Evolutionary conservation across 1,139 yeast species (phyloP).

Genomic region (Suhomyces chickasaworum): DNA sequence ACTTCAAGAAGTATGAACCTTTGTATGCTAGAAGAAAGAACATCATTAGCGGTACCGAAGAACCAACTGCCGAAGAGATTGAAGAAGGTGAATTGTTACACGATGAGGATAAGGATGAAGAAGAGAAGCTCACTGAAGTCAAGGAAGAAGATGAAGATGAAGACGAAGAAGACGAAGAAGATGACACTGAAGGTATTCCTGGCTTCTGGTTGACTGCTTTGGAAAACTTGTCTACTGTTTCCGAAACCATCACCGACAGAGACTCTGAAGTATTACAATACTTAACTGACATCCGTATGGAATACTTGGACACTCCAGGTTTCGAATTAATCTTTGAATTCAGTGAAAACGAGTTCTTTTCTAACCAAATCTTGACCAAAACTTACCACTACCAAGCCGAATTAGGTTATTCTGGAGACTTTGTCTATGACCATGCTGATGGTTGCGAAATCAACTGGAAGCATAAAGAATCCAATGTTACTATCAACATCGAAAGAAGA

Average conservation of each 20-base stretch:
- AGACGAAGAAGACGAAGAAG: slow-evolving; percentile 38
- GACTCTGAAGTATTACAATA: slow-evolving; percentile 81
- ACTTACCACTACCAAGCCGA: slow-evolving; percentile 94
- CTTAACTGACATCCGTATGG: slow-evolving; percentile 73
- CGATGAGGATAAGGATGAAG: slow-evolving; percentile 50
- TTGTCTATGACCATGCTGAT: slow-evolving; percentile 94
- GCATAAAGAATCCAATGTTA: slow-evolving; percentile 77
- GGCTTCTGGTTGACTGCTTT: slow-evolving; percentile 96
- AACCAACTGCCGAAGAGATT: slow-evolving; percentile 79
- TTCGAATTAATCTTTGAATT: slow-evolving; percentile 86
- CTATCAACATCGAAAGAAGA: slow-evolving; percentile 87
- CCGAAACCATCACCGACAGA: slow-evolving; percentile 86
- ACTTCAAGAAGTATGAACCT: slow-evolving; percentile 72
- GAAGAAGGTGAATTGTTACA: slow-evolving; percentile 72
- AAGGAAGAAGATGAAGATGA: slow-evolving; percentile 47
- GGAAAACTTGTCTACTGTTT: slow-evolving; percentile 79
- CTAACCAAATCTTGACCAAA: slow-evolving; percentile 71
- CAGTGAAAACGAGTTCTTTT: slow-evolving; percentile 73
- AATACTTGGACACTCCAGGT: slow-evolving; percentile 87
- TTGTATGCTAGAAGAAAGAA: slow-evolving; percentile 73
- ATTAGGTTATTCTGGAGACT: slow-evolving; percentile 93
- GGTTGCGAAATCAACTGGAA: slow-evolving; percentile 88
- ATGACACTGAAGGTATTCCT: slow-evolving; percentile 72
- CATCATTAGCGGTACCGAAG: slow-evolving; percentile 69
- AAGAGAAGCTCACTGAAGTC: slow-evolving; percentile 25